These are phyloP conservation scores for Gigaspora rosea DNA, from an alignment of 192 early-diverging fungal genomes.

Conservation along the genomic window DNA sequence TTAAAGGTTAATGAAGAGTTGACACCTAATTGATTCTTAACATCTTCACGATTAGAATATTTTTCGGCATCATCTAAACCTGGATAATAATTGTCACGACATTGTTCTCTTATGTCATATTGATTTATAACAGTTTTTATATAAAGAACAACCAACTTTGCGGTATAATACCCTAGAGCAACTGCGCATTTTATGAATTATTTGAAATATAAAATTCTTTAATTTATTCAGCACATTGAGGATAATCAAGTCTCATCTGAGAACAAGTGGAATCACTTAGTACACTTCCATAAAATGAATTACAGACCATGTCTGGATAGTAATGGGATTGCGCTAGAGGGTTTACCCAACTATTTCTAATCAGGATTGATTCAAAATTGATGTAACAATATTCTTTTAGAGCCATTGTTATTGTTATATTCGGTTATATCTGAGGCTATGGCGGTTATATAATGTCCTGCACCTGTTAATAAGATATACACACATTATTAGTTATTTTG, in stretches of 20 bases:
- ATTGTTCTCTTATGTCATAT: conserved; percentile 94
- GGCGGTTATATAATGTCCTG: conserved; percentile 94
- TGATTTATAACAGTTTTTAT: conserved; percentile 86
- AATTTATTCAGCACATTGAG: conserved; percentile 75
- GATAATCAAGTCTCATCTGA: conserved; percentile 69
- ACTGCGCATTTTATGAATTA: conserved; percentile 72
- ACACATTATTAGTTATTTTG: no score
- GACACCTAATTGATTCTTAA: conserved; percentile 76
- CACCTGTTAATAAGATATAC: conserved; percentile 42
- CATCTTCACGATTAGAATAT: conserved; percentile 77
- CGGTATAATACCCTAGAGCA: conserved; percentile 82
- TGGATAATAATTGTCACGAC: conserved; percentile 83
- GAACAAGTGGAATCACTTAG: conserved; percentile 73
- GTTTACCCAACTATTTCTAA: conserved; percentile 92
- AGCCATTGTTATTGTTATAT: conserved; percentile 62
- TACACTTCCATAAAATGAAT: conserved; percentile 75
- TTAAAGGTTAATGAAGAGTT: conserved; percentile 59
- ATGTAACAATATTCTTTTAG: no score
- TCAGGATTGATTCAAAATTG: conserved; percentile 73
- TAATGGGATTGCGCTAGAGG: conserved; percentile 86
- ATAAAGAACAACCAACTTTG: conserved; percentile 74
- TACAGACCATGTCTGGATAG: conserved; percentile 78
- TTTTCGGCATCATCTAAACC: conserved; percentile 80
- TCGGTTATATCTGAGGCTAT: conserved; percentile 79
- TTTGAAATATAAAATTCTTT: conserved; percentile 83